Percentiles rank a stretch among this genome's conserved stretches.
Conservation (phyloP, 805 yeast genomes). For the Kodamaea sagamina region DNA sequence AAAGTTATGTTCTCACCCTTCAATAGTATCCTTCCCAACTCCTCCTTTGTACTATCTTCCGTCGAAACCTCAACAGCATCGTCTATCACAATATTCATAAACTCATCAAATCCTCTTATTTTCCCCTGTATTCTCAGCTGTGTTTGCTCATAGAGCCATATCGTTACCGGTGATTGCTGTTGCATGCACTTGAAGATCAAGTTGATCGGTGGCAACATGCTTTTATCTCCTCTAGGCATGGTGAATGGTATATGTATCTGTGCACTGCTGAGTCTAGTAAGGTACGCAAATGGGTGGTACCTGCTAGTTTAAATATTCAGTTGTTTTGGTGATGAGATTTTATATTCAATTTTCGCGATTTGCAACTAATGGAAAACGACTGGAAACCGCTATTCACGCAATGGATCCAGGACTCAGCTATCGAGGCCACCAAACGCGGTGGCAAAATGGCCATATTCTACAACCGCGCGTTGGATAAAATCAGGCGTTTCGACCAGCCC, state of each 20-base stretch:
- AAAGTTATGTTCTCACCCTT: constrained; percentile 95
- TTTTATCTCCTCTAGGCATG: constrained; percentile 25
- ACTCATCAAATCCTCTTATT: constrained; percentile 93
- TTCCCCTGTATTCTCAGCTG: constrained; percentile 76
- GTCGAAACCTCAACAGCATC: constrained; percentile 64
- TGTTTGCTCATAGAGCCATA: constrained; percentile 90
- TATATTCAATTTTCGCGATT: constrained; percentile 1
- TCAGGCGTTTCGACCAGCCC: constrained; percentile 46
- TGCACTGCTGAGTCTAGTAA: background rate
- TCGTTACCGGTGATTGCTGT: constrained; percentile 72
- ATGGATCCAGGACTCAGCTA: constrained; percentile 61
- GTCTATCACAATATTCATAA: constrained; percentile 77
- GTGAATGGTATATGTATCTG: too few species aligned
- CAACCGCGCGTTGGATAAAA: constrained; percentile 54
- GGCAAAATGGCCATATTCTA: constrained; percentile 56
- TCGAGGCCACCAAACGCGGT: constrained; percentile 47
- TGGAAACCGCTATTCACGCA: constrained; percentile 52
- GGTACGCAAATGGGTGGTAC: too few species aligned
- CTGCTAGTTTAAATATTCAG: background rate
- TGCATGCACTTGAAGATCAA: constrained; percentile 85
- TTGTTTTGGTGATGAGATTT: constrained; percentile 3
- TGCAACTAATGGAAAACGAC: constrained; percentile 25
- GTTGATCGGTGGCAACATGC: constrained; percentile 86
- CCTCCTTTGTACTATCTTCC: constrained; percentile 49
- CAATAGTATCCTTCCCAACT: constrained; percentile 73